These are phyloP conservation scores for Alternaria dauci DNA, from an alignment of 2,329 filamentous ascomycete genomes.

Conservation along the genomic window DNA sequence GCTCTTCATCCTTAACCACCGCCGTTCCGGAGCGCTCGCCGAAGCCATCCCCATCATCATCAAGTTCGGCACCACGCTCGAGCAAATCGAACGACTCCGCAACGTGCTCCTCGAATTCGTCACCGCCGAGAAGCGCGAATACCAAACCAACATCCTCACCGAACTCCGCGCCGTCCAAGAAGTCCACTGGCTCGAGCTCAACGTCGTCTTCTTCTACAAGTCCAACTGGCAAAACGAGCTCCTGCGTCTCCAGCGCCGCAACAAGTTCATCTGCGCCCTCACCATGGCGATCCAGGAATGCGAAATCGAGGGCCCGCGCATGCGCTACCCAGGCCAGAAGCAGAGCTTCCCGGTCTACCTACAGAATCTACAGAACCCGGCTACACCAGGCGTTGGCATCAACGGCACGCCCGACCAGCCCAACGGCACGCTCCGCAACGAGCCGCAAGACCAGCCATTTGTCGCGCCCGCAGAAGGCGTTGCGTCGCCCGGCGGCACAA, in stretches of 20 bases:
- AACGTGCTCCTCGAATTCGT: constrained; percentile 84
- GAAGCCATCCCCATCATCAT: constrained; percentile 85
- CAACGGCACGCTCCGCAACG: constrained; percentile 47
- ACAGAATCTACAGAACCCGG: constrained; percentile 59
- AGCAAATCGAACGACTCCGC: constrained; percentile 84
- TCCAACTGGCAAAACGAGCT: constrained; percentile 96
- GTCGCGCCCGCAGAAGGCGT: constrained; percentile 47
- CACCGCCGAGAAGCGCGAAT: constrained; percentile 84
- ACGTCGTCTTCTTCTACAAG: constrained; percentile 97
- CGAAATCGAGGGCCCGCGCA: constrained; percentile 83
- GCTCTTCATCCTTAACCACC: constrained; percentile 93
- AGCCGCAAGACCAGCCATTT: constrained; percentile 54
- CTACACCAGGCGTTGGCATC: constrained; percentile 53
- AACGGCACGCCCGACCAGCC: constrained; percentile 58
- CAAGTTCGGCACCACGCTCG: constrained; percentile 85
- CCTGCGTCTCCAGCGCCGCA: constrained; percentile 85
- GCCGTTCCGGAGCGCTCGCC: constrained; percentile 85
- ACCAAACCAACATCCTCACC: constrained; percentile 83
- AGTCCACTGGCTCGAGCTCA: constrained; percentile 85
- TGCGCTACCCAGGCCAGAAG: constrained; percentile 74
- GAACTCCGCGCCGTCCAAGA: constrained; percentile 82
- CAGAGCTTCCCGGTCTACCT: constrained; percentile 73
- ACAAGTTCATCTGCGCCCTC: constrained; percentile 92
- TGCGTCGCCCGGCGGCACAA: constrained; percentile 5
- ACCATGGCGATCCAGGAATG: constrained; percentile 85